A percentile compares a stretch with the other conserved stretches of the same genome.
These are phyloP conservation scores for Kalanchoe fedtschenkoi DNA, from an alignment of 164 flowering plant genomes.

Conservation along the genomic window DNA sequence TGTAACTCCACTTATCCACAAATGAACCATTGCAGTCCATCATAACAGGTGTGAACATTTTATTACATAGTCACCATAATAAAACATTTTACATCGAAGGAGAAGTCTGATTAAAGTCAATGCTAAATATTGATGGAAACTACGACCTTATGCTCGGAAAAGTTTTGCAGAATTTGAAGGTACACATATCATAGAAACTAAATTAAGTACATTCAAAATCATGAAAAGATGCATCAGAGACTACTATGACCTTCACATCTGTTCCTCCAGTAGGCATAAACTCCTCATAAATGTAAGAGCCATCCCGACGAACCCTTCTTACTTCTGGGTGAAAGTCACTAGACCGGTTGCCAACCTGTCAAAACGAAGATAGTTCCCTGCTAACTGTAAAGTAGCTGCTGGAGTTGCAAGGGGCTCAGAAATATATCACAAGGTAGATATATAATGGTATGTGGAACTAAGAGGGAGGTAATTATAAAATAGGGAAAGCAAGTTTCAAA, in stretches of 20 bases:
- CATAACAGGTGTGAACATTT: not conserved
- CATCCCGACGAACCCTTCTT: constrained; percentile 95
- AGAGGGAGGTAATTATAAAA: not conserved
- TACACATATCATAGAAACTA: not conserved
- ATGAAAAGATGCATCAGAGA: not conserved
- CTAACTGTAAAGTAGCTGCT: not conserved
- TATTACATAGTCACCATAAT: not conserved
- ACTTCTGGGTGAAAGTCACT: constrained; percentile 99
- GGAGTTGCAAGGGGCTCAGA: not conserved
- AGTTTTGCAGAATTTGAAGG: not conserved
- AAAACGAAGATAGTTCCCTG: not conserved
- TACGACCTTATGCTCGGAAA: not conserved
- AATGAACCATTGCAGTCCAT: not conserved
- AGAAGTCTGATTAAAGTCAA: not conserved
- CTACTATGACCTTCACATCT: constrained; percentile 78
- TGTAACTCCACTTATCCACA: not conserved
- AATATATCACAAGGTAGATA: not conserved
- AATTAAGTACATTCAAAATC: not conserved
- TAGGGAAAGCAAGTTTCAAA: not conserved
- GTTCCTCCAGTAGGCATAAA: constrained; percentile 99
- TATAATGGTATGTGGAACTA: not conserved
- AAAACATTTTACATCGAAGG: not conserved
- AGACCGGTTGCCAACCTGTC: constrained; percentile 92
- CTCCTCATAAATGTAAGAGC: constrained; percentile 96
- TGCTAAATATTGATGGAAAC: not conserved